A percentile compares a stretch with the other conserved stretches of the same genome.
Evolutionary conservation across 768 basidiomycete genomes (phyloP).

Genomic region (Sporobolomyces phaffii): DNA sequence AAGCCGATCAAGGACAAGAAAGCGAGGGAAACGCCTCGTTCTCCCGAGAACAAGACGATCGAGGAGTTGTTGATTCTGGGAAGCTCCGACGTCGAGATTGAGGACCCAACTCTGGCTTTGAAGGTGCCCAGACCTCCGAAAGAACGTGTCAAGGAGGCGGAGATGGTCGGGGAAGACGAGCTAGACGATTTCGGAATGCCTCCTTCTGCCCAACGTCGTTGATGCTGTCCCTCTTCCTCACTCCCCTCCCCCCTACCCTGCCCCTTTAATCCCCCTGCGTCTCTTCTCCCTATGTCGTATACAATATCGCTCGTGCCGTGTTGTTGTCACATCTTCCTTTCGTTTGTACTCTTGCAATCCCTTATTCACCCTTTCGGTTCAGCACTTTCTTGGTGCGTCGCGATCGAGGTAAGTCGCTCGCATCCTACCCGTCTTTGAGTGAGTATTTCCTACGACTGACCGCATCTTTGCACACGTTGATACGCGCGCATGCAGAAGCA

Average conservation of each 20-base stretch:
- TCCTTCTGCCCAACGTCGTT: constrained; percentile 19
- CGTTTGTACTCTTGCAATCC: too few species aligned
- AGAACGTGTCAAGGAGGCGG: neutral
- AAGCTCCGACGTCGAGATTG: constrained; percentile 25
- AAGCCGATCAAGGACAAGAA: neutral
- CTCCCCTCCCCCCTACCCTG: neutral
- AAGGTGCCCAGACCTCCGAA: neutral
- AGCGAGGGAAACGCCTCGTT: neutral
- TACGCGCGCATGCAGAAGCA: too few species aligned
- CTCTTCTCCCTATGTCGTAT: too few species aligned
- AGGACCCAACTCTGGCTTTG: neutral
- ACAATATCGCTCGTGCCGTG: too few species aligned
- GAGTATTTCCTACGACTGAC: too few species aligned
- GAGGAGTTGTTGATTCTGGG: constrained; percentile 20
- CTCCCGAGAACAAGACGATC: neutral
- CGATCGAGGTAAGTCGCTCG: too few species aligned
- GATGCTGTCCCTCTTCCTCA: neutral
- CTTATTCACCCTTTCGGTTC: too few species aligned
- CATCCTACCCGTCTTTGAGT: too few species aligned
- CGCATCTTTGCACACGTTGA: too few species aligned
- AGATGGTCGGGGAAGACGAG: neutral
- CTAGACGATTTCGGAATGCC: constrained; percentile 36
- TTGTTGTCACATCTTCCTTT: neutral
- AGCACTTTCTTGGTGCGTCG: too few species aligned
- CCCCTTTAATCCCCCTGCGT: neutral